Percentiles rank a stretch among this genome's conserved stretches.
Evolutionary conservation across 2,329 filamentous ascomycete genomes (phyloP).

Genomic region (Phoma sp.): DNA sequence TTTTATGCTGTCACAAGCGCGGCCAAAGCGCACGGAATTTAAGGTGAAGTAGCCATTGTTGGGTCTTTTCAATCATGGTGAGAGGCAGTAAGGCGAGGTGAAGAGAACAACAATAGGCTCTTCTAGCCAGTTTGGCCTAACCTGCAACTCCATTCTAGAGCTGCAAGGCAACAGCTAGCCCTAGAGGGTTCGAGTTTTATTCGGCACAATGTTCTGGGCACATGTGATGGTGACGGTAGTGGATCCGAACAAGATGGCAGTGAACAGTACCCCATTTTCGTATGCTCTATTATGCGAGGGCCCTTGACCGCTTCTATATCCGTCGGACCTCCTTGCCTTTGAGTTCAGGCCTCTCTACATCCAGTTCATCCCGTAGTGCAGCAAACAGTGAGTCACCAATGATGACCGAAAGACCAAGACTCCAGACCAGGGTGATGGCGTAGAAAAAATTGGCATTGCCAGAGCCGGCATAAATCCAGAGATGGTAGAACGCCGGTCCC

Average conservation of each 20-base stretch:
- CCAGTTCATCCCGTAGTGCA: constrained; percentile 89
- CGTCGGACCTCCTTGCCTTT: constrained; percentile 85
- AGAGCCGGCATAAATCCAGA: constrained; percentile 98
- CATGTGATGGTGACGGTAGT: background rate
- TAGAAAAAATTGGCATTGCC: constrained; percentile 99
- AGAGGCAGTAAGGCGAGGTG: constrained; percentile 10
- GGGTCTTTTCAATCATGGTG: constrained; percentile 6
- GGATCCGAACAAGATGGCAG: background rate
- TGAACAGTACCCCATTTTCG: background rate
- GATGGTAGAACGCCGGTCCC: constrained; percentile 92
- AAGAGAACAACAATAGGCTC: background rate
- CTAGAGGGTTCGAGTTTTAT: background rate
- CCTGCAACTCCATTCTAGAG: background rate
- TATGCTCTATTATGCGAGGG: background rate
- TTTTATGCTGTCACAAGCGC: background rate
- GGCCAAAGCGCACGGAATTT: background rate
- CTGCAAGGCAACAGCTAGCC: background rate
- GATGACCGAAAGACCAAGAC: constrained; percentile 82
- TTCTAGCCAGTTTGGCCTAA: constrained; percentile 5
- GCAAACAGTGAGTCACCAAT: constrained; percentile 90
- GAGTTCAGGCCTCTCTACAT: constrained; percentile 88
- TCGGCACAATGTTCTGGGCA: background rate
- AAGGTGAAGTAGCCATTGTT: constrained; percentile 5
- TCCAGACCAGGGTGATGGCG: constrained; percentile 98
- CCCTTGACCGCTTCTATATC: constrained; percentile 60